phyloP scores from a whole-genome alignment of 2,329 filamentous ascomycete genomes.

The Claviceps sp. region DNA sequence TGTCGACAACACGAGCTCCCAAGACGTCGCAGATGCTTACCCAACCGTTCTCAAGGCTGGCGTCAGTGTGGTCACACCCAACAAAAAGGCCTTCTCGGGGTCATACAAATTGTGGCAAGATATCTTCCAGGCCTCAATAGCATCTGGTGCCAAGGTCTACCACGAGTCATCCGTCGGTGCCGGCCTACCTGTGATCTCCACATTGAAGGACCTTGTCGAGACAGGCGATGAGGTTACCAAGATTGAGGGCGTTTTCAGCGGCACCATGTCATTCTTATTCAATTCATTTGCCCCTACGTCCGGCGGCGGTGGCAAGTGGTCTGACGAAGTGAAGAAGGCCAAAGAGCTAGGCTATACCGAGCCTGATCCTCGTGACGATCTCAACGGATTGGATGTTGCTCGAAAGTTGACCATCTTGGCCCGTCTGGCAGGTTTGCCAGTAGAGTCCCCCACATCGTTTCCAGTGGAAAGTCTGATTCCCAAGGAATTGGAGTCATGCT shows the following conservation, averaged over 20 bases:
- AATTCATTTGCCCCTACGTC: slow-evolving; percentile 84
- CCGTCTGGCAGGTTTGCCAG: slow-evolving; percentile 65
- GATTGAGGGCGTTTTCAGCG: slow-evolving; percentile 95
- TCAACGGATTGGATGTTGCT: slow-evolving; percentile 85
- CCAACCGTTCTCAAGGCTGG: slow-evolving; percentile 68
- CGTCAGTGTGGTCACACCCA: slow-evolving; percentile 86
- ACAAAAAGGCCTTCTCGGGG: slow-evolving; percentile 95
- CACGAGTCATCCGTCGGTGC: slow-evolving; percentile 93
- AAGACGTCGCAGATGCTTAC: slow-evolving; percentile 72
- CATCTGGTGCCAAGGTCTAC: slow-evolving; percentile 69
- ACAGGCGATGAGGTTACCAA: slow-evolving; percentile 84
- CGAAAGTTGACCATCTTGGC: slow-evolving; percentile 92
- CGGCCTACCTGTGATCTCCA: slow-evolving; percentile 84
- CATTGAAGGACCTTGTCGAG: slow-evolving; percentile 82
- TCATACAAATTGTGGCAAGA: slow-evolving; percentile 70
- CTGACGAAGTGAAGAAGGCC: slow-evolving; percentile 79
- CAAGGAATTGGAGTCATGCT: slow-evolving; percentile 63
- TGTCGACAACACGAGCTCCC: slow-evolving; percentile 91
- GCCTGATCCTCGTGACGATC: slow-evolving; percentile 72
- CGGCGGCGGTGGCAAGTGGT: slow-evolving; percentile 68
- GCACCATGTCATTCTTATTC: slow-evolving; percentile 96
- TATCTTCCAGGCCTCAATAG: slow-evolving; percentile 63
- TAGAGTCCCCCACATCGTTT: slow-evolving; percentile 77
- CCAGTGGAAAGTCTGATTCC: slow-evolving; percentile 91
- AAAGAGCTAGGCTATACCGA: slow-evolving; percentile 90